Evolutionary conservation across 2,329 filamentous ascomycete species (phyloP).

Genomic region (Talaromyces sp.): DNA sequence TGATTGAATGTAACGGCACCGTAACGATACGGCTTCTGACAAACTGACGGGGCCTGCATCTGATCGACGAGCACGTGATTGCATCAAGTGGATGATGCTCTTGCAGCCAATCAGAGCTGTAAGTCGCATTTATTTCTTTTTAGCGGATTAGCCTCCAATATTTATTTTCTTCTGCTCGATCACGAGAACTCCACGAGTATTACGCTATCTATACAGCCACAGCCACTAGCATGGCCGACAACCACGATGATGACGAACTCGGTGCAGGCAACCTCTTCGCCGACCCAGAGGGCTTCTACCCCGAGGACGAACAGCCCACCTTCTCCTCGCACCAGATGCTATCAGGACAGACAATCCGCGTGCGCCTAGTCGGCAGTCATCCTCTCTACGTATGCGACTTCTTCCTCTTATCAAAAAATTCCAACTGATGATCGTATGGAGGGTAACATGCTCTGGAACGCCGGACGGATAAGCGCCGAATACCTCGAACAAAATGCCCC

Average conservation of each 20-base stretch:
- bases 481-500: constrained; percentile 70
- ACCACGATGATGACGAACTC: constrained; percentile 23
- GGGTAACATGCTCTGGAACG: constrained; percentile 91
- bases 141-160: background rate
- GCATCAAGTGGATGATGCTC: background rate
- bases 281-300: constrained; percentile 77
- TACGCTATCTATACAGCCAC: background rate
- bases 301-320: constrained; percentile 71
- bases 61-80: constrained; percentile 3
- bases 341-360: constrained; percentile 61
- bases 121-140: background rate
- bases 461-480: constrained; percentile 70
- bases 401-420: background rate
- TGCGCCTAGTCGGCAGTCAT: constrained; percentile 81
- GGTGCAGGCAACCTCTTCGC: constrained; percentile 60
- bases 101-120: background rate
- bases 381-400: constrained; percentile 67
- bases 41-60: background rate
- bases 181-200: background rate
- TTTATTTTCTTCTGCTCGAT: background rate
- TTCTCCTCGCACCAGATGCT: constrained; percentile 68
- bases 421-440: constrained; percentile 30
- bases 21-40: background rate
- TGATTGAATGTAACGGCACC: background rate
- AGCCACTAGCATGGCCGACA: constrained; percentile 21